Evolutionary conservation across 106 monocot species (phyloP), one percentile per base, ranked within the genome.

Genomic region (Ottelia alismoides): DNA sequence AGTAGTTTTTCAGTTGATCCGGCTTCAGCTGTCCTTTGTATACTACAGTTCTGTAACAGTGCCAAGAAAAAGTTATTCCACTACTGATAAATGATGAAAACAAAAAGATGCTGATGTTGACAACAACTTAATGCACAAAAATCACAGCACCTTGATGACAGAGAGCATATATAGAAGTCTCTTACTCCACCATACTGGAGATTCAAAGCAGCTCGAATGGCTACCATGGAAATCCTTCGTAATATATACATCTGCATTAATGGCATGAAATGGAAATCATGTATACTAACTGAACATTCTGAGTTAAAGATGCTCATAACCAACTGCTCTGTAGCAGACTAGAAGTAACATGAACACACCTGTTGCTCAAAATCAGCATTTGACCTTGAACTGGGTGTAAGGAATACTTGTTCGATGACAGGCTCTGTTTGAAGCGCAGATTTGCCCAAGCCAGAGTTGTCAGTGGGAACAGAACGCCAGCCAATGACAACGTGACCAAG

Each of bases 11-110:
- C 62, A 98, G 49, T 43, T 98, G 98, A 56, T 45, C 65, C 26
- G 98, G 98, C 72, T 79, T 98, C 20, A 98, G 64, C 68, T 96
- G 94, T 46, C 94, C 94, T 65, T 96, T 96, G 71, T 96, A 96
- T 19, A 96, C 94, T 62, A 96, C 58, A 53, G 94, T 96, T 78
- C 94, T 96, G 67, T 51, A 16, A 7, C 40, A 43, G 44, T 62
- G 56, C 21, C 29, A 49, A 35, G 9, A 52, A 65, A 60, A 31
- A 25, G n/a, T n/a, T n/a, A n/a, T n/a, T n/a, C n/a, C n/a, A n/a
- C n/a, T n/a, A n/a, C n/a, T n/a, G n/a, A n/a, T n/a, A n/a, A n/a
- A n/a, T n/a, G n/a, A n/a, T n/a, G n/a, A n/a, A n/a, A n/a, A n/a
- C n/a, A n/a, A n/a, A n/a, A n/a, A n/a, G n/a, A n/a, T n/a, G n/a